Conservation (phyloP, 2,329 filamentous ascomycete species). For the Zopfia rhizophila region DNA sequence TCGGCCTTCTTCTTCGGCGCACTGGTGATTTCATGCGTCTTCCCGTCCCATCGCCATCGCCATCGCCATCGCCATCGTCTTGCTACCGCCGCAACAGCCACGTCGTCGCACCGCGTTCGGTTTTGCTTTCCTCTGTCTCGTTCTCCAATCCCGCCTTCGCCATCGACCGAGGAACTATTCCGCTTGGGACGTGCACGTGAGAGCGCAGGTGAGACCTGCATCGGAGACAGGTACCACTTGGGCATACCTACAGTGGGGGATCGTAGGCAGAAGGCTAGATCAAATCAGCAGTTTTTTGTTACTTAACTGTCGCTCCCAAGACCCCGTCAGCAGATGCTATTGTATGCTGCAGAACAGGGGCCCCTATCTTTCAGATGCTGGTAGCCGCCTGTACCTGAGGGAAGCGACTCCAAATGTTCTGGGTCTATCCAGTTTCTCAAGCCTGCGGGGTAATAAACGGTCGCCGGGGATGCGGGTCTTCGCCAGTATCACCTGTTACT, state of each 20-base stretch:
- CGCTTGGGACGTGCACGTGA: slow-evolving; percentile 37
- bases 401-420: slow-evolving; percentile 19
- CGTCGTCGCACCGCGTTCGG: slow-evolving; percentile 14
- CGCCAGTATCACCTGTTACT: no score
- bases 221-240: slow-evolving; percentile 43
- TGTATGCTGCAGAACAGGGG: slow-evolving; percentile 29
- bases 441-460: slow-evolving; percentile 32
- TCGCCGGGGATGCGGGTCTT: no score
- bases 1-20: slow-evolving; percentile 15
- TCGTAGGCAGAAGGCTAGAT: neutral
- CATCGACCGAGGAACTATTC: slow-evolving; percentile 26
- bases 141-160: slow-evolving; percentile 27
- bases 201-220: slow-evolving; percentile 42
- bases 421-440: slow-evolving; percentile 15
- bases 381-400: slow-evolving; percentile 34
- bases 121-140: slow-evolving; percentile 13
- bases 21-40: slow-evolving; percentile 26
- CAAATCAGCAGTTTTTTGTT: slow-evolving; percentile 18
- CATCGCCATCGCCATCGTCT: slow-evolving; percentile 13
- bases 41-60: slow-evolving; percentile 8
- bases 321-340: slow-evolving; percentile 38
- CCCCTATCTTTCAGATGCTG: slow-evolving; percentile 9
- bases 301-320: slow-evolving; percentile 16
- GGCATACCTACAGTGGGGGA: slow-evolving; percentile 26
- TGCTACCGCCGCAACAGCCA: slow-evolving; percentile 12